Percentiles rank a stretch among this genome's conserved stretches.
These are phyloP conservation scores for Diplotaxis tenuifolia DNA, from an alignment of 345 rosid species.

Conservation along the genomic window DNA sequence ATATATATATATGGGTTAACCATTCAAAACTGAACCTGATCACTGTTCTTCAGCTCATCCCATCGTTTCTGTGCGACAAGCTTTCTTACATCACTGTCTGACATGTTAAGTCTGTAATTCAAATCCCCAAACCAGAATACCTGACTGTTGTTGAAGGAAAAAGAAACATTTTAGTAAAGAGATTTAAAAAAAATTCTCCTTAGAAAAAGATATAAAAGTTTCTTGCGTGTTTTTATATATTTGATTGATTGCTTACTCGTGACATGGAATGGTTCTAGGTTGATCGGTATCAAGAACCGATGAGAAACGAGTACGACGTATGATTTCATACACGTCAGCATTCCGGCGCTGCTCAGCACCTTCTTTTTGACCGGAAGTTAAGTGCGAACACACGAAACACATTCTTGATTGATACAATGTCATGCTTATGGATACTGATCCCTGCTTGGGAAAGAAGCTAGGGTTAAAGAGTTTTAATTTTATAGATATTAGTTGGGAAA, in stretches of 20 bases:
- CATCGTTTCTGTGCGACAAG: conserved; percentile 70
- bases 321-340: conserved; percentile 82
- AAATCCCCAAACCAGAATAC: conserved; percentile 97
- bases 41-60: conserved; percentile 73
- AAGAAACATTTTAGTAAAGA: background rate
- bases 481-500: background rate
- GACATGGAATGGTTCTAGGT: conserved; percentile 79
- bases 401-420: conserved; percentile 80
- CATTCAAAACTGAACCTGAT: conserved; percentile 55
- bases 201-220: too few species aligned
- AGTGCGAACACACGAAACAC: conserved; percentile 98
- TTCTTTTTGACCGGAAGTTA: conserved; percentile 93
- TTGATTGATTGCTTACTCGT: conserved; percentile 63
- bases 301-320: conserved; percentile 73
- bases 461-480: background rate
- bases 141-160: conserved; percentile 54
- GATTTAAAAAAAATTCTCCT: too few species aligned
- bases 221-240: background rate
- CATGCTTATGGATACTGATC: conserved; percentile 97
- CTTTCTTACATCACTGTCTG: conserved; percentile 70
- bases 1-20: background rate
- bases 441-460: conserved; percentile 53
- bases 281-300: conserved; percentile 63
- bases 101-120: conserved; percentile 84
- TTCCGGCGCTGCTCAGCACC: conserved; percentile 92